Evolutionary conservation across 768 basidiomycete species (phyloP).

Genomic region (Paxillus ammoniavirescens): DNA sequence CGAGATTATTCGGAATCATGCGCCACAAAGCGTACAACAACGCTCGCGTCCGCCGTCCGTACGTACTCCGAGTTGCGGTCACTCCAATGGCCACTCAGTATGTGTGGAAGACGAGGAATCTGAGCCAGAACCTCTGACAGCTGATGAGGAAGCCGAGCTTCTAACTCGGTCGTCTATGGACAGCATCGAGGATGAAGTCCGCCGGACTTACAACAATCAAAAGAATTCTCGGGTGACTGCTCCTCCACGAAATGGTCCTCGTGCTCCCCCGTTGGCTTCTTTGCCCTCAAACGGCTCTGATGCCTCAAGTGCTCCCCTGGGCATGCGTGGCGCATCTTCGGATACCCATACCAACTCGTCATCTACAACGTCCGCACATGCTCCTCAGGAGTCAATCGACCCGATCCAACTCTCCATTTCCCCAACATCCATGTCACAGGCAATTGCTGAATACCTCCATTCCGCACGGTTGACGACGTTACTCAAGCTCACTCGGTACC

Average conservation of each 20-base stretch:
- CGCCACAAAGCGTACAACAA: slow-evolving; percentile 53
- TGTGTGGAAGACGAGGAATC: slow-evolving; percentile 53
- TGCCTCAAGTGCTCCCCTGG: slow-evolving; percentile 42
- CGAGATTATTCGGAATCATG: slow-evolving; percentile 81
- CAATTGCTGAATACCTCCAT: slow-evolving; percentile 82
- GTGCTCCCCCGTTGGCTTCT: slow-evolving; percentile 26
- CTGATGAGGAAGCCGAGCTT: slow-evolving; percentile 61
- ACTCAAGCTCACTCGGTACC: slow-evolving; percentile 73
- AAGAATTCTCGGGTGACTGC: slow-evolving; percentile 27
- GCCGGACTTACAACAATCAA: slow-evolving; percentile 65
- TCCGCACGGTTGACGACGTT: slow-evolving; percentile 84
- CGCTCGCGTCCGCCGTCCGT: slow-evolving; percentile 44
- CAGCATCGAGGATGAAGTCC: slow-evolving; percentile 82
- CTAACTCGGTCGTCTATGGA: slow-evolving; percentile 84
- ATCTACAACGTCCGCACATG: slow-evolving; percentile 31
- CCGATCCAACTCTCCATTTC: slow-evolving; percentile 36
- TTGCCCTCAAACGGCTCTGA: slow-evolving; percentile 55
- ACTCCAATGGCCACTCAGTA: slow-evolving; percentile 45
- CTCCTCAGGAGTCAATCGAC: slow-evolving; percentile 26
- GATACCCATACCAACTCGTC: slow-evolving; percentile 55
- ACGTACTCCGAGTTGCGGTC: slow-evolving; percentile 48
- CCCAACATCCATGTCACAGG: slow-evolving; percentile 61
- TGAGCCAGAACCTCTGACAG: slow-evolving; percentile 46
- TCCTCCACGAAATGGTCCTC: slow-evolving; percentile 44
- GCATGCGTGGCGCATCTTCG: slow-evolving; percentile 32